Percentiles rank a stretch among this genome's conserved stretches.
phyloP scores from a whole-genome alignment of 2,329 filamentous ascomycete genomes.

The Sclerotinia glacialis region DNA sequence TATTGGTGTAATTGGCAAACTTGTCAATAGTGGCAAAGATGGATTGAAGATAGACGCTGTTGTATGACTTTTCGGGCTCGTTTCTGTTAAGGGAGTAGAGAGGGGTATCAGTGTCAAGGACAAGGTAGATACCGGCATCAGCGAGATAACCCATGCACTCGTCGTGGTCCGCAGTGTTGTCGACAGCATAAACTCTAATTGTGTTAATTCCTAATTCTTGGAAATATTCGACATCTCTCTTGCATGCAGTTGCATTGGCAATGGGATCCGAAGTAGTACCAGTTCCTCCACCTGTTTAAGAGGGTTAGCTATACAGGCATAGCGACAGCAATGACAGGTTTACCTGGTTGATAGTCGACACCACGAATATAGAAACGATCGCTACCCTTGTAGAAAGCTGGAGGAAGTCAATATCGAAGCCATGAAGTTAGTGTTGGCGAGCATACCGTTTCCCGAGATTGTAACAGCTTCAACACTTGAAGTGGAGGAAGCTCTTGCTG shows the following conservation, averaged over 20 bases:
- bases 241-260: conserved; percentile 57
- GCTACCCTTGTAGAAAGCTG: conserved; percentile 38
- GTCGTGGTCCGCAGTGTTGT: conserved; percentile 67
- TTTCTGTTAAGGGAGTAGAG: conserved; percentile 66
- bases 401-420: background rate
- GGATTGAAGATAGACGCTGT: conserved; percentile 67
- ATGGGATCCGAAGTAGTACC: conserved; percentile 65
- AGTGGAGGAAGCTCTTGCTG: conserved; percentile 29
- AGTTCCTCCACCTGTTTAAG: conserved; percentile 26
- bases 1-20: conserved; percentile 66
- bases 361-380: conserved; percentile 56
- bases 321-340: background rate
- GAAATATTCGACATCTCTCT: conserved; percentile 65
- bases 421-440: background rate
- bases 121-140: conserved; percentile 70
- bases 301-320: background rate
- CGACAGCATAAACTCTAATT: conserved; percentile 69
- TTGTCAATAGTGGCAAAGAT: conserved; percentile 69
- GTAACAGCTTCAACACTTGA: conserved; percentile 29
- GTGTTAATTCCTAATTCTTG: conserved; percentile 69
- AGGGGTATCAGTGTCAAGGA: conserved; percentile 68
- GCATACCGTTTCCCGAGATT: conserved; percentile 35
- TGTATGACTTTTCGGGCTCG: conserved; percentile 61
- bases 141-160: conserved; percentile 66
- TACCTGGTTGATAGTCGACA: conserved; percentile 60